Conservation (phyloP, 805 yeast genomes). For the Zygosaccharomyces siamensis region DNA sequence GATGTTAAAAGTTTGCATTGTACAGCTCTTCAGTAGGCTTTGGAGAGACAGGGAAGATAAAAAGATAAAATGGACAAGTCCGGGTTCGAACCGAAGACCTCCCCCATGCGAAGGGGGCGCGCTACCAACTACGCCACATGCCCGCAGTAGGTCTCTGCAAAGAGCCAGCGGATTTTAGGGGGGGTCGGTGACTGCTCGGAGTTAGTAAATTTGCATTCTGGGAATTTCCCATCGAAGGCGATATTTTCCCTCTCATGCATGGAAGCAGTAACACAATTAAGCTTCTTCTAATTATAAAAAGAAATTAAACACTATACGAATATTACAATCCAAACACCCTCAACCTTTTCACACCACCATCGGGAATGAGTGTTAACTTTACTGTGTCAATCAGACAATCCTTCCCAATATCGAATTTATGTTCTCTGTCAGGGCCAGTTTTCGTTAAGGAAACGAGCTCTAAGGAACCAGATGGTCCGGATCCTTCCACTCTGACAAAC, state of each 20-base stretch:
- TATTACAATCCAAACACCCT: conserved; percentile 61
- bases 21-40: neutral
- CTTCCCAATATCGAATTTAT: conserved; percentile 41
- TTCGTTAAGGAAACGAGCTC: conserved; percentile 60
- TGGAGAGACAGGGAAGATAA: neutral
- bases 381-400: conserved; percentile 58
- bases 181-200: neutral
- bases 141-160: neutral
- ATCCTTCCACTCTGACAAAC: conserved; percentile 46
- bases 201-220: neutral
- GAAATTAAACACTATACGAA: neutral
- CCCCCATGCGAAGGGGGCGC: conserved; percentile 6
- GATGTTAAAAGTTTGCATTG: neutral
- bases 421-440: conserved; percentile 83
- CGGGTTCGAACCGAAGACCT: conserved; percentile 7
- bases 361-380: conserved; percentile 81
- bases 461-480: conserved; percentile 46
- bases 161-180: neutral
- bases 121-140: conserved; percentile 9
- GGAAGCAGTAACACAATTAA: neutral
- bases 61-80: neutral
- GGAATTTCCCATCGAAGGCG: no score
- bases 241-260: no score
- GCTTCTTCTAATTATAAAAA: neutral
- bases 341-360: conserved; percentile 92